Conservation (phyloP, 2,329 filamentous ascomycete species). For the Trichothecium roseum region DNA sequence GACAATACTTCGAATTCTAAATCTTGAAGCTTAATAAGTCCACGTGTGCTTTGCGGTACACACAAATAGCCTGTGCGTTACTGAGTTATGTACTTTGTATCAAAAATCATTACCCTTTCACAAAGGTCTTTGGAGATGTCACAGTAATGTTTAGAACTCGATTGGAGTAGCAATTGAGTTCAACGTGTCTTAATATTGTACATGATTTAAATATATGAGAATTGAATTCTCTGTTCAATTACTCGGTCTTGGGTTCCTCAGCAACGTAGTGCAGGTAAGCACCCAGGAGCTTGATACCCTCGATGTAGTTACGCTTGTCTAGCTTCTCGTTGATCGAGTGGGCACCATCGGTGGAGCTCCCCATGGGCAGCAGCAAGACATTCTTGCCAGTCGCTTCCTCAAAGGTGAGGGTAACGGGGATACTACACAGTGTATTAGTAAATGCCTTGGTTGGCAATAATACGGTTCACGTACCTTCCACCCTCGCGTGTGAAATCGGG, state of each 20-base stretch:
- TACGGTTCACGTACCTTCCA: slow-evolving; percentile 52
- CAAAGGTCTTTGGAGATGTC: too few species aligned
- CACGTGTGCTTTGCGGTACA: too few species aligned
- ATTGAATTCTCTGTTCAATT: slow-evolving; percentile 12
- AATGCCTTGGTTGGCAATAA: slow-evolving; percentile 7
- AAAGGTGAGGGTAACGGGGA: slow-evolving; percentile 93
- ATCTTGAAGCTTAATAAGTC: too few species aligned
- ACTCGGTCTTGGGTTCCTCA: slow-evolving; percentile 56
- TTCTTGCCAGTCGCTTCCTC: slow-evolving; percentile 98
- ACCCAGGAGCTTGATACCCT: slow-evolving; percentile 91
- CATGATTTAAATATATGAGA: not conserved
- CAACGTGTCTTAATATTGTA: too few species aligned
- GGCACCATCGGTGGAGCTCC: slow-evolving; percentile 88
- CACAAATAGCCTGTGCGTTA: too few species aligned
- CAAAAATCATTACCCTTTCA: too few species aligned
- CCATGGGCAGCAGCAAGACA: slow-evolving; percentile 90
- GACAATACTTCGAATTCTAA: too few species aligned
- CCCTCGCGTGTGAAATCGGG: slow-evolving; percentile 95
- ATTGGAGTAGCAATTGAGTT: too few species aligned
- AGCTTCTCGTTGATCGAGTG: slow-evolving; percentile 99
- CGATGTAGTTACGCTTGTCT: slow-evolving; percentile 94
- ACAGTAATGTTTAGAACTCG: too few species aligned
- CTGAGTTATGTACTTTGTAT: too few species aligned
- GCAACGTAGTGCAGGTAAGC: slow-evolving; percentile 95
- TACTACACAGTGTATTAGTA: slow-evolving; percentile 41